Evolutionary conservation across 352 stramenopile species (phyloP).

Genomic region (Plasmopara muralis): DNA sequence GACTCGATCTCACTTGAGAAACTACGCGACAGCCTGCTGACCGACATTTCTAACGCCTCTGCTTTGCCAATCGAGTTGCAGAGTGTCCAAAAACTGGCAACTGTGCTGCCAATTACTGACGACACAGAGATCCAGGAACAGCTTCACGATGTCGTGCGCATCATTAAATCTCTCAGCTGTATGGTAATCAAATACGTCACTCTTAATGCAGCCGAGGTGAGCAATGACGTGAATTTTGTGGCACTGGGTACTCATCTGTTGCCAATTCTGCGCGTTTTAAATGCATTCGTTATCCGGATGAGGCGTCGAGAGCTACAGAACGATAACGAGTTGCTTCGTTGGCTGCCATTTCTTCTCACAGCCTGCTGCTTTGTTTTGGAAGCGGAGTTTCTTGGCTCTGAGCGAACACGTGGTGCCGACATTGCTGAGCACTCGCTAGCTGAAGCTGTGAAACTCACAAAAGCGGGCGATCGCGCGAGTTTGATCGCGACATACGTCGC

Average conservation of each 20-base stretch:
- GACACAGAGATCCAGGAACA: conserved; percentile 8
- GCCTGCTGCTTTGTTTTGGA: conserved; percentile 30
- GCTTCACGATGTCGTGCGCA: conserved; percentile 1
- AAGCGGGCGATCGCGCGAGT: conserved; percentile 3
- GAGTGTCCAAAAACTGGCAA: conserved; percentile 10
- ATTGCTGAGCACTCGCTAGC: conserved; percentile 23
- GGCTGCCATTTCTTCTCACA: conserved; percentile 35
- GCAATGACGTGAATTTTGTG: conserved; percentile 10
- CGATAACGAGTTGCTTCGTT: conserved; percentile 21
- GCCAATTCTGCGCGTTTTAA: conserved; percentile 24
- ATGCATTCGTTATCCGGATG: conserved; percentile 12
- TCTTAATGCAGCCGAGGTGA: conserved; percentile 4
- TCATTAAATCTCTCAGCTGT: conserved; percentile 32
- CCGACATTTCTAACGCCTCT: neutral
- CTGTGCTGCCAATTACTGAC: conserved; percentile 3
- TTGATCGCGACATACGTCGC: conserved; percentile 30
- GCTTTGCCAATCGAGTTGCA: conserved; percentile 1
- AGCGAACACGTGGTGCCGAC: conserved; percentile 19
- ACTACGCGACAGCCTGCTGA: conserved; percentile 7
- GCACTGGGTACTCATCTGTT: conserved; percentile 25
- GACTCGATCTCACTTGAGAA: conserved; percentile 4
- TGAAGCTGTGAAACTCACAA: conserved; percentile 13
- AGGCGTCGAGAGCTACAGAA: neutral
- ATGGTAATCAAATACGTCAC: conserved; percentile 15
- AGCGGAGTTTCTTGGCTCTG: conserved; percentile 18